These are phyloP conservation scores for Pyrus communis DNA, from an alignment of 306 rosid species.

Conservation along the genomic window DNA sequence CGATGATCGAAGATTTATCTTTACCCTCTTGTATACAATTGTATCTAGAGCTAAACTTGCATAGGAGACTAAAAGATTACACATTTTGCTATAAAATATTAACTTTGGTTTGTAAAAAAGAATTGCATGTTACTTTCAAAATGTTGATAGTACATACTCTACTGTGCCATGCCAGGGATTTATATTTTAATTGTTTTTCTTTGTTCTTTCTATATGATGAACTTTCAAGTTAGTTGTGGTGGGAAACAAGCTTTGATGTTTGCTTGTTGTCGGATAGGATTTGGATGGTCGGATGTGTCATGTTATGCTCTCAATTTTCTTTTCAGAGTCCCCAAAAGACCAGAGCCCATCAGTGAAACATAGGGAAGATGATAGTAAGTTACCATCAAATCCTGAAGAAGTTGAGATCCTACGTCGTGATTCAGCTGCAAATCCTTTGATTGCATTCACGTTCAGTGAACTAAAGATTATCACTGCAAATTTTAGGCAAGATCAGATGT, in stretches of 20 bases:
- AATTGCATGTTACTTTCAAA: neutral
- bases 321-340: constrained; percentile 50
- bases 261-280: neutral
- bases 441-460: constrained; percentile 69
- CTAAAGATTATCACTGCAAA: constrained; percentile 66
- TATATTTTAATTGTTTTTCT: neutral
- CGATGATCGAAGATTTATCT: neutral
- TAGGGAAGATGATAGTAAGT: constrained; percentile 43
- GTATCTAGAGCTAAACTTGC: neutral
- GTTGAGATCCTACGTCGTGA: constrained; percentile 87
- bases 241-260: neutral
- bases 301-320: constrained; percentile 12
- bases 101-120: neutral
- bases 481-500: constrained; percentile 66
- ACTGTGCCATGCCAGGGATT: neutral
- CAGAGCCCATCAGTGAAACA: constrained; percentile 33
- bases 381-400: constrained; percentile 91
- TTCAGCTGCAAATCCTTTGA: constrained; percentile 75
- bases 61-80: neutral
- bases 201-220: neutral
- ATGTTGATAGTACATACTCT: neutral
- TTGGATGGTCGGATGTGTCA: constrained; percentile 2
- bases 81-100: neutral
- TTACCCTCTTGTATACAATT: neutral
- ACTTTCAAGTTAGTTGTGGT: neutral